Base-by-base conservation (phyloP, 2,329 filamentous ascomycete species). In the Curvularia sp. region DNA sequence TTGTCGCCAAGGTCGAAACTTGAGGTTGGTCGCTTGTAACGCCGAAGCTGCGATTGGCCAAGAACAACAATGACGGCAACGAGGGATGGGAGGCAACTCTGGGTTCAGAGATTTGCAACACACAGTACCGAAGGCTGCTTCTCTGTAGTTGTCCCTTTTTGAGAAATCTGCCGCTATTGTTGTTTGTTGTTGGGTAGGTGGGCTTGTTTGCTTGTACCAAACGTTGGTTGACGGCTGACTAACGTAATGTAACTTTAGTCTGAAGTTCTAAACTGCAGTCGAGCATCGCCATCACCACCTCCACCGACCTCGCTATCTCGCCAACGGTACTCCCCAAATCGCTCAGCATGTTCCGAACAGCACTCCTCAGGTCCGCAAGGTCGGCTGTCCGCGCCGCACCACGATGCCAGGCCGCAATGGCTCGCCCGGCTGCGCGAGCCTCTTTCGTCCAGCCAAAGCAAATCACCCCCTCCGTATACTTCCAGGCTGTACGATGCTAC, bases 311-410 rank as follows among this genome's bases (percentile, higher is more conserved):
- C 64, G 63, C 65, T 62, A 65, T 60, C 64, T 57, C 63, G 58
- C 66, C 56, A 63, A 60, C 62, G 63, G 53, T 50, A 49, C 60
- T 53, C 57, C 49, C 57, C 30, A 65, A 61, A 55, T 49, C 66
- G 49, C 64, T 71, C 82, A 88, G 74, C 67, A 98, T 98, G 94
- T 93, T 97, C 86, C 91, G 94, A 83, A 88, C 91, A 80, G 89
- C 91, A 77, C 81, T 95, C 79, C 84, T 94, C 83, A 90, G 90
- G 82, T 89, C 91, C 75, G 87, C 90, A 79, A 84, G 87, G 76
- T 80, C 76, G 63, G 76, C 79, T 57, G 74, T 75, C 51, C 77
- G 79, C 67, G 75, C 79, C 60, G 74, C 77, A 57, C 71, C 78
- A 57, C 75, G 79, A 61, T 77, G 71, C 60, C 72, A 77, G 71